Conservation (phyloP, 495 filamentous ascomycete species). For the Penicillium salamii region DNA sequence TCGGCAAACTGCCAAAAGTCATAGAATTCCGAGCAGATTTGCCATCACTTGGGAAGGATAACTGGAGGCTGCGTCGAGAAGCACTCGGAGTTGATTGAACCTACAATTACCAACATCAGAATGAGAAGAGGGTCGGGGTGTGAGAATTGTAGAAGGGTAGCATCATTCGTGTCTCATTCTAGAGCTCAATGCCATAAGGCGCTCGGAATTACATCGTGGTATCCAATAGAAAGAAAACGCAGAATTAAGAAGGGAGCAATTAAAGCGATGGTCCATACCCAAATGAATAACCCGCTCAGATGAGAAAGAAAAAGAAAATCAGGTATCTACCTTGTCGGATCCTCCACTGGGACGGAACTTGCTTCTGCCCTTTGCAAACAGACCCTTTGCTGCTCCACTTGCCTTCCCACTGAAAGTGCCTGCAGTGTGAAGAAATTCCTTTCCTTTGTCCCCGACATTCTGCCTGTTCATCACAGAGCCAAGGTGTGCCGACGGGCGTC, state of each 20-base stretch:
- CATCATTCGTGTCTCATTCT: conserved; percentile 43
- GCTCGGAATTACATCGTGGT: conserved; percentile 39
- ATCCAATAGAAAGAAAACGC: conserved; percentile 33
- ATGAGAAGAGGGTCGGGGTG: conserved; percentile 17
- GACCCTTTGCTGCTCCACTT: conserved; percentile 75
- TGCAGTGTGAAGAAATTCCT: conserved; percentile 79
- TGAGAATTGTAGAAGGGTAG: conserved; percentile 14
- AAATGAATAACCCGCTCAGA: conserved; percentile 9
- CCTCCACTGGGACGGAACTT: conserved; percentile 63
- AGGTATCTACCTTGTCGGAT: conserved; percentile 76
- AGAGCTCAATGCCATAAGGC: conserved; percentile 29
- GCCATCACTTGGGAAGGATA: conserved; percentile 15
- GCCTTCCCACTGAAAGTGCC: conserved; percentile 68
- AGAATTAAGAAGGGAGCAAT: conserved; percentile 25
- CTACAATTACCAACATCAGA: conserved; percentile 45
- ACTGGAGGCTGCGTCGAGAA: conserved; percentile 20
- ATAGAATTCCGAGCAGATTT: conserved; percentile 24
- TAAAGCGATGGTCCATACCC: conserved; percentile 14
- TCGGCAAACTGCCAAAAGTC: conserved; percentile 22
- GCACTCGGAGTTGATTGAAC: conserved; percentile 31
- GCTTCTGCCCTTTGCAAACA: conserved; percentile 83
- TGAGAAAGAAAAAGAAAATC: conserved; percentile 41
- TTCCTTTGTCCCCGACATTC: conserved; percentile 68
- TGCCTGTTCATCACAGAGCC: conserved; percentile 41
- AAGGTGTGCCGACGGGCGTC: conserved; percentile 36